phyloP scores from a whole-genome alignment of 164 flowering plant species.

The Annona cherimola region DNA sequence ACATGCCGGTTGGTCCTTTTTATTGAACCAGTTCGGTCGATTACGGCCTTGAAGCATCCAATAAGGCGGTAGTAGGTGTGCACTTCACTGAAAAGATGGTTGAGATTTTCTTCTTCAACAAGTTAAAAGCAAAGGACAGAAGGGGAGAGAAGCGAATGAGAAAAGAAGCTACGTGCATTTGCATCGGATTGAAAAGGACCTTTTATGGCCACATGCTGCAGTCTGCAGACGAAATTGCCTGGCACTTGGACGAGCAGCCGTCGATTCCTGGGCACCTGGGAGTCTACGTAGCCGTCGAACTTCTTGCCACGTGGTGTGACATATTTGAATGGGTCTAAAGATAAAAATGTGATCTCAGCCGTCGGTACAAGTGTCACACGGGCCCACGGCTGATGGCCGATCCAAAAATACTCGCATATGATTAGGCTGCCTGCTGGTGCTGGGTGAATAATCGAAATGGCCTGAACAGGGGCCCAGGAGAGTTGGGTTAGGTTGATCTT shows the following conservation, averaged over 20 bases:
- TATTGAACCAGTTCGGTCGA: too few species aligned
- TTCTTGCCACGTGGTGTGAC: neutral
- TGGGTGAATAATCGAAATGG: neutral
- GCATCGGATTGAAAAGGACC: neutral
- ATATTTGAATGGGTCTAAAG: neutral
- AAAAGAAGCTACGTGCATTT: neutral
- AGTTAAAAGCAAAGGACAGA: neutral
- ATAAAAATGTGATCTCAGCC: neutral
- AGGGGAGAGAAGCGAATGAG: neutral
- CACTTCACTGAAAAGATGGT: neutral
- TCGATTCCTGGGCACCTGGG: neutral
- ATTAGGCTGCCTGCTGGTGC: neutral
- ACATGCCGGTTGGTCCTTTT: too few species aligned
- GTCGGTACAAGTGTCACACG: neutral
- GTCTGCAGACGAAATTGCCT: neutral
- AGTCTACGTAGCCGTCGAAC: neutral
- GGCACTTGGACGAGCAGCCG: neutral
- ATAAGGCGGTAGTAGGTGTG: too few species aligned
- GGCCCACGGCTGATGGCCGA: neutral
- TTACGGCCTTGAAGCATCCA: neutral
- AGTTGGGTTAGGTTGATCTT: neutral
- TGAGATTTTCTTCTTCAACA: neutral
- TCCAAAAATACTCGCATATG: neutral
- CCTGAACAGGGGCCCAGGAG: neutral
- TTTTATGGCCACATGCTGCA: neutral